These are phyloP conservation scores for Golubevia sp. DNA, from an alignment of 1,284 basidiomycete genomes.

Conservation along the genomic window DNA sequence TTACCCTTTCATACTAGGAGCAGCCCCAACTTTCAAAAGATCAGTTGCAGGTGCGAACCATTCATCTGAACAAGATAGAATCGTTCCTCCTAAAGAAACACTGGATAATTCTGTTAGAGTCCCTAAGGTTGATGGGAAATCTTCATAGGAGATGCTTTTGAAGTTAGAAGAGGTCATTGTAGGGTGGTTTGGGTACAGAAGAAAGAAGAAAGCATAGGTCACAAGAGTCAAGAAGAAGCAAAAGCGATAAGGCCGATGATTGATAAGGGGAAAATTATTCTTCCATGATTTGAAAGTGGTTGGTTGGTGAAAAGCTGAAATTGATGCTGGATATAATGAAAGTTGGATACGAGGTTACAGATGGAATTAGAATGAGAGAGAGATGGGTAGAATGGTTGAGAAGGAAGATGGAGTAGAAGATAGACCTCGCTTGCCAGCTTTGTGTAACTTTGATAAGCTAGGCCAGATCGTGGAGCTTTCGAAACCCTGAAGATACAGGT, in stretches of 20 bases:
- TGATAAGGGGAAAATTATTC: no score
- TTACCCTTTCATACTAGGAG: neutral
- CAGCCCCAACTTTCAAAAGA: slow-evolving; percentile 69
- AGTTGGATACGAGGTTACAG: no score
- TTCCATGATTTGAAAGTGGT: no score
- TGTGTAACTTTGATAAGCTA: no score
- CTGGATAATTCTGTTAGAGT: slow-evolving; percentile 76
- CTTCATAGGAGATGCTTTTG: neutral
- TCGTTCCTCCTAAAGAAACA: slow-evolving; percentile 76
- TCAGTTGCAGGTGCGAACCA: slow-evolving; percentile 90
- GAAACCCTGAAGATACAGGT: no score
- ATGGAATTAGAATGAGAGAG: no score
- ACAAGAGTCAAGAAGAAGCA: neutral
- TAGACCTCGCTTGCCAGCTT: no score
- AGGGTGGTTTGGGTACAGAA: neutral
- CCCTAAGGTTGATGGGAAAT: neutral
- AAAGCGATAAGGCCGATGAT: neutral
- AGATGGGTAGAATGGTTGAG: no score
- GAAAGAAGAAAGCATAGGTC: neutral
- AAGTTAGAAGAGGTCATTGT: neutral
- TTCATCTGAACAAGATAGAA: slow-evolving; percentile 84
- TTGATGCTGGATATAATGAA: no score
- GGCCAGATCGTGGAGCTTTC: no score
- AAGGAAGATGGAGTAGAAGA: no score
- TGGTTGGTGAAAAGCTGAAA: no score